These are phyloP conservation scores for Lachnellula occidentalis DNA, from an alignment of 2,329 filamentous ascomycete species.

Conservation along the genomic window DNA sequence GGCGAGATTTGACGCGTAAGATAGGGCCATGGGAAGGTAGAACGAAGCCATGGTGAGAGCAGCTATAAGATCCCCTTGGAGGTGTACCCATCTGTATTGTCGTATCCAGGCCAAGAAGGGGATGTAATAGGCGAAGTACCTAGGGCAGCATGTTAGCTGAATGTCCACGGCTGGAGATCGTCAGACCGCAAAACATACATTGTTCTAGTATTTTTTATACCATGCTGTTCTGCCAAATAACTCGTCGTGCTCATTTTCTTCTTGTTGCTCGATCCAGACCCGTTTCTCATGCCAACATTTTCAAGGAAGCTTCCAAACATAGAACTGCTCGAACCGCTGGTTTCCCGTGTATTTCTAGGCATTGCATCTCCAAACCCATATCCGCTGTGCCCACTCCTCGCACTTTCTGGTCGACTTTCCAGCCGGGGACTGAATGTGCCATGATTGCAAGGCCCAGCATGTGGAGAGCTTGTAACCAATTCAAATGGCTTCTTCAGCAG, in stretches of 20 bases:
- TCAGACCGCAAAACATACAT: constrained; percentile 53
- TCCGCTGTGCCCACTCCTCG: constrained; percentile 20
- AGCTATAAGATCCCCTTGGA: constrained; percentile 81
- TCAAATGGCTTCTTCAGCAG: constrained; percentile 40
- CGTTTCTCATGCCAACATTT: constrained; percentile 20
- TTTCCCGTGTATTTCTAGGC: constrained; percentile 9
- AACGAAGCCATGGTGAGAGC: constrained; percentile 97
- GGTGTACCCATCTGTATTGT: constrained; percentile 76
- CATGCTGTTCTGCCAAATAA: constrained; percentile 65
- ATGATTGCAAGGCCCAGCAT: constrained; percentile 53
- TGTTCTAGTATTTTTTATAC: constrained; percentile 63
- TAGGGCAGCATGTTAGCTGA: constrained; percentile 31
- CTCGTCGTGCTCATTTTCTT: constrained; percentile 70
- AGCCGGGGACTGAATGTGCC: constrained; percentile 72
- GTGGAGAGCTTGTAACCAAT: constrained; percentile 18
- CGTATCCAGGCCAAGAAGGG: constrained; percentile 86
- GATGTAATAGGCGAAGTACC: constrained; percentile 90
- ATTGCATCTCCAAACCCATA: constrained; percentile 21
- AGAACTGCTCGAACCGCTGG: constrained; percentile 14
- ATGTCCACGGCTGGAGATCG: neutral
- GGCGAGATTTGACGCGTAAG: constrained; percentile 84
- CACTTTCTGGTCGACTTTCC: constrained; percentile 29
- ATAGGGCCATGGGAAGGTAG: constrained; percentile 95
- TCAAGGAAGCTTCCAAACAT: constrained; percentile 21
- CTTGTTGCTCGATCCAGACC: constrained; percentile 25